Evolutionary conservation across 1,139 yeast species (phyloP).

Genomic region (Scheffersomyces illinoinensis): DNA sequence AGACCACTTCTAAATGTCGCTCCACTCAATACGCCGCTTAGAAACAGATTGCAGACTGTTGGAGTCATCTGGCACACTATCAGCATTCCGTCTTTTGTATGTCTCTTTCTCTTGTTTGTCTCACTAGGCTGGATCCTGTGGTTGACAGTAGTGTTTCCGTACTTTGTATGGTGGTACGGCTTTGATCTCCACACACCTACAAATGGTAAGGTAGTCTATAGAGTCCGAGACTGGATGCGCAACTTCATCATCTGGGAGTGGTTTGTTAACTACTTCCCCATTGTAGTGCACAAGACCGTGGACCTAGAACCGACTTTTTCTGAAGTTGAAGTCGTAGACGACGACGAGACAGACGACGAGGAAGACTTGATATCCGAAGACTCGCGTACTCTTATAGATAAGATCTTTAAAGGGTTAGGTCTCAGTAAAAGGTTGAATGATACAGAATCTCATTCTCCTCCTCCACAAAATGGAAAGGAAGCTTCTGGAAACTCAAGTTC

Average conservation of each 20-base stretch:
- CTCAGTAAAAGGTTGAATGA: slow-evolving; percentile 41
- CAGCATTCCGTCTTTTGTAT: slow-evolving; percentile 61
- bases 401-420: slow-evolving; percentile 38
- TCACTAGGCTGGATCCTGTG: slow-evolving; percentile 71
- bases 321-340: slow-evolving; percentile 26
- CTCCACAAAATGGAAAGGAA: slow-evolving; percentile 7
- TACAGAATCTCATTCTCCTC: slow-evolving; percentile 17
- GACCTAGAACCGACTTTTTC: slow-evolving; percentile 78
- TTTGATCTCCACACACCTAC: slow-evolving; percentile 64
- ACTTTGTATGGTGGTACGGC: slow-evolving; percentile 59
- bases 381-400: slow-evolving; percentile 39
- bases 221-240: slow-evolving; percentile 61
- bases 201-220: slow-evolving; percentile 64
- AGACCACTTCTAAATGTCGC: slow-evolving; percentile 35
- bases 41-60: slow-evolving; percentile 65
- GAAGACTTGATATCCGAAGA: slow-evolving; percentile 44
- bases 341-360: slow-evolving; percentile 37
- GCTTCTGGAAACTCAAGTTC: slow-evolving; percentile 8
- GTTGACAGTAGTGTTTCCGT: slow-evolving; percentile 59
- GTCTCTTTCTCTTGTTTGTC: slow-evolving; percentile 53
- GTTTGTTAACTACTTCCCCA: slow-evolving; percentile 81
- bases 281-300: slow-evolving; percentile 66
- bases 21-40: slow-evolving; percentile 56
- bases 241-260: slow-evolving; percentile 66
- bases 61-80: slow-evolving; percentile 78